Evolutionary conservation across 352 stramenopile species (phyloP), one percentile per base, ranked within the genome.

Genomic region (Blastocystis sp.): DNA sequence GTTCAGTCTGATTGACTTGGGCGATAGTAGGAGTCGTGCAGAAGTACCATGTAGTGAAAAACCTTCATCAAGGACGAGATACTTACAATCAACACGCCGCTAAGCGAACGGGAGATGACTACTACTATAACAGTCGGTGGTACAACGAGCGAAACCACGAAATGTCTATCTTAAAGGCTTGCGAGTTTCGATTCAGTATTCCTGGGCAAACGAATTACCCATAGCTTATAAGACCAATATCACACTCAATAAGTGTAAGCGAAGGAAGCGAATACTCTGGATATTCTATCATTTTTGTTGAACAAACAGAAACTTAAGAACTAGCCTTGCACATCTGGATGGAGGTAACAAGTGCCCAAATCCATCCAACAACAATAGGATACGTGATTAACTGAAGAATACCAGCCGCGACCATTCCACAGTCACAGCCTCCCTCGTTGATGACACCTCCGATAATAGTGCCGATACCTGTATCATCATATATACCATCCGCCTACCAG

Each of bases 91-190:
- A 80, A 3, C 70, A 80, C 54, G 23, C 41, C 3, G n/a, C 23
- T 0, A 66, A 62, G 18, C 6, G 11, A 20, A 54, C 5, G 3
- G 18, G 3, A 3, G 18, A 80, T 37, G 70, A 80, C 23, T 80
- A 45, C 70, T 80, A 80, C 70, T 80, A 66, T 47, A 80, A 80
- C 70, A 63, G 70, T 43, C 70, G 43, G 70, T 80, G 39, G 47
- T 80, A 80, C 34, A 26, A 62, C 54, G 70, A 80, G 23, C 8
- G 26, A 37, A 50, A 41, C 7, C 70, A 80, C 20, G 15, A 47
- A 0, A 23, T 43, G 23, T 26, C 64, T 43, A 76, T 9, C 11
- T 23, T 76, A 9, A 23, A 26, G 7, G 15, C n/a, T 0, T 29
- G n/a, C 7, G 23, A 26, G 7, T 76, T 47, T 43, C 18, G 64